Conservation (phyloP, 768 basidiomycete genomes). For the Pleurotus djamor region DNA sequence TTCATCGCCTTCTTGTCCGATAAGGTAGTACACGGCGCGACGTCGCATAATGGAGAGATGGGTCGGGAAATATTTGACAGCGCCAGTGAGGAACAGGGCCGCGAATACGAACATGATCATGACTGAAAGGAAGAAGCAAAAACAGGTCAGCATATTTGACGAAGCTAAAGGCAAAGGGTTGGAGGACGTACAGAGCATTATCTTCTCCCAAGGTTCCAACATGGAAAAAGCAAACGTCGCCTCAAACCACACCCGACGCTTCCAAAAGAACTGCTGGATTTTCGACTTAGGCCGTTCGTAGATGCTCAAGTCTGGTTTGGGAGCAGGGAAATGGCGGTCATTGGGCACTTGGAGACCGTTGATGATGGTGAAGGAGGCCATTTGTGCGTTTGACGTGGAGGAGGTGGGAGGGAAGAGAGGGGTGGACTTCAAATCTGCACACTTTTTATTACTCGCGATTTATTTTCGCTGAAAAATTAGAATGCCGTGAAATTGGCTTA, state of each 20-base stretch:
- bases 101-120: constrained; percentile 33
- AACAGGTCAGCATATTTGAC: neutral
- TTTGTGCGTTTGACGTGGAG: neutral
- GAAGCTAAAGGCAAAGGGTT: neutral
- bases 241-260: constrained; percentile 49
- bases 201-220: constrained; percentile 55
- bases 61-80: constrained; percentile 56
- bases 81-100: constrained; percentile 38
- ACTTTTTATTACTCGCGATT: too few relatives aligned
- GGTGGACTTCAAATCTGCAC: neutral
- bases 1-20: constrained; percentile 35
- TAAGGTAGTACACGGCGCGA: constrained; percentile 62
- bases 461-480: too few relatives aligned
- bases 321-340: constrained; percentile 13
- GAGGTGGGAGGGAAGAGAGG: neutral
- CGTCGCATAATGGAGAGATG: constrained; percentile 50
- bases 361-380: neutral
- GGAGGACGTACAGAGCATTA: constrained; percentile 37
- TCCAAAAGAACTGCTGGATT: constrained; percentile 39
- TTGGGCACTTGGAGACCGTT: constrained; percentile 1
- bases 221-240: constrained; percentile 49
- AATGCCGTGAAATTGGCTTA: too few relatives aligned
- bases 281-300: constrained; percentile 28
- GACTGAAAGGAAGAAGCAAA: constrained; percentile 14
- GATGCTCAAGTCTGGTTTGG: constrained; percentile 19